A percentile compares a stretch with the other conserved stretches of the same genome.
Evolutionary conservation across 2,329 filamentous ascomycete genomes (phyloP).

Genomic region (Scopulariopsis brevicaulis): DNA sequence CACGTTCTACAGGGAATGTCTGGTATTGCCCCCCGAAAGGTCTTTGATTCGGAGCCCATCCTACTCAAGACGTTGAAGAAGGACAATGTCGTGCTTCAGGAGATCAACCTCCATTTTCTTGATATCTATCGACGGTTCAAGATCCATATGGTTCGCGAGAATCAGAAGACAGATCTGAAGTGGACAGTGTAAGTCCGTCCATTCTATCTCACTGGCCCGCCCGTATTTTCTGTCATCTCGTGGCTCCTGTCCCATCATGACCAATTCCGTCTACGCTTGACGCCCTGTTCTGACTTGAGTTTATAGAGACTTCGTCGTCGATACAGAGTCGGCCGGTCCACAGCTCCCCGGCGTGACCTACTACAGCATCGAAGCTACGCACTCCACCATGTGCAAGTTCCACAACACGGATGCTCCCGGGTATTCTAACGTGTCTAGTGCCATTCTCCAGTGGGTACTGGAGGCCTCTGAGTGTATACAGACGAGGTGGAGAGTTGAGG

Average conservation of each 20-base stretch:
- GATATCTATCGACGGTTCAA: slow-evolving; percentile 60
- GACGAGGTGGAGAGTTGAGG: slow-evolving; percentile 49
- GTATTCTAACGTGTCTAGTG: slow-evolving; percentile 40
- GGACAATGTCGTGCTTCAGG: slow-evolving; percentile 62
- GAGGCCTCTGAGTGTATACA: slow-evolving; percentile 42
- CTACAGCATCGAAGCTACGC: slow-evolving; percentile 65
- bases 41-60: slow-evolving; percentile 57
- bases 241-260: neutral
- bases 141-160: slow-evolving; percentile 69
- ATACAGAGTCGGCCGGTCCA: slow-evolving; percentile 58
- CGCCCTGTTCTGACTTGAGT: slow-evolving; percentile 2
- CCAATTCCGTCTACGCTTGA: neutral
- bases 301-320: slow-evolving; percentile 48
- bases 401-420: slow-evolving; percentile 52
- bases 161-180: slow-evolving; percentile 57
- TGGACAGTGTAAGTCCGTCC: slow-evolving; percentile 36
- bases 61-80: slow-evolving; percentile 60
- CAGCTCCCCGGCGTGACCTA: slow-evolving; percentile 58
- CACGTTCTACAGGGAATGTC: slow-evolving; percentile 57
- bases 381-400: slow-evolving; percentile 64
- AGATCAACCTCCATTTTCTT: slow-evolving; percentile 63
- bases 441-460: slow-evolving; percentile 37
- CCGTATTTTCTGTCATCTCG: neutral
- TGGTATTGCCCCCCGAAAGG: slow-evolving; percentile 50
- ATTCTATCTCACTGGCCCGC: neutral